Base-by-base conservation (phyloP, 805 yeast genomes). In the Schizosaccharomyces pombe region DNA sequence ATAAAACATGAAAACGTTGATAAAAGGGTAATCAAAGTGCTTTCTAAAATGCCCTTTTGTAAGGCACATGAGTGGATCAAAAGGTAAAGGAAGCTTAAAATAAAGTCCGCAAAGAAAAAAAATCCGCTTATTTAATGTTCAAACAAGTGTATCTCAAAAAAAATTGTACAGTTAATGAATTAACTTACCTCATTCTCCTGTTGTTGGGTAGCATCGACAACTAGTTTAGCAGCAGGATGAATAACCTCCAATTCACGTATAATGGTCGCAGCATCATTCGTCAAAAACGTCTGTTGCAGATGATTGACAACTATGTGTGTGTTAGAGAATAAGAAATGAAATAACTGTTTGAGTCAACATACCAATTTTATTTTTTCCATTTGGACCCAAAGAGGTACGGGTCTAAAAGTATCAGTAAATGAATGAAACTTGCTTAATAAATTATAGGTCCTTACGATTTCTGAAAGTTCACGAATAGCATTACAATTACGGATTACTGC, bases 251-350 rank as follows among this genome's bases (percentile, higher is more conserved):
- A 72, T 67, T 91, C 97, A 60, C 82, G 77, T 57, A 91, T 73
- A 80, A 91, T 91, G 5, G 98, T 91, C 39, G 96, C 95, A n/a
- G 97, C 96, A 66, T 91, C 98, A 61, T 85, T 85, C 47, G 97
- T 91, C 58, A 91, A 77, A 65, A 86, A 85, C 26, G 85, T 81
- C 64, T 81, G 85, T 57, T 85, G 86, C 60, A 84, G 69, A 62
- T 84, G 77, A 59, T 60, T 52, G 22, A 47, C 5, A 14, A 26
- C 53, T 49, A 12, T 39, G 29, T 52, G 37, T 29, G 16, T 14
- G 52, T 52, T 51, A 16, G 54, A 47, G 32, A n/a, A 39, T 26
- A 31, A n/a, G 12, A 28, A 24, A 24, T 5, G 12, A 29, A 32
- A 12, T 28, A 24, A n/a, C 8, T 30, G 28, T 49, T 14, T 8